These are phyloP conservation scores for Cornus kousa DNA, from an alignment of 148 eudicot genomes.

Conservation along the genomic window DNA sequence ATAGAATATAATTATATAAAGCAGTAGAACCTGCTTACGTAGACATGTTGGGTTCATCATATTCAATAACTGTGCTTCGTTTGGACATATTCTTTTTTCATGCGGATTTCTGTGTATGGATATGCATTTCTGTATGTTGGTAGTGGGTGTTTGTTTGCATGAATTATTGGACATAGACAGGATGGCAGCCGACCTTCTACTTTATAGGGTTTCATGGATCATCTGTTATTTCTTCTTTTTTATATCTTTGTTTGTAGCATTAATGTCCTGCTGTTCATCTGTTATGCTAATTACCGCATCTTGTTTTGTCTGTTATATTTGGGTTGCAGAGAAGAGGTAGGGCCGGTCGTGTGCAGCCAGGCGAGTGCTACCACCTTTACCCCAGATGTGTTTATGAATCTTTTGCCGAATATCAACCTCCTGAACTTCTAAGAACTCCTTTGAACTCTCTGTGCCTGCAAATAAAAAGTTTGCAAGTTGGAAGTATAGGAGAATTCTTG, in stretches of 20 bases:
- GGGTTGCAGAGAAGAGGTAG: conserved; percentile 84
- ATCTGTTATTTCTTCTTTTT: neutral
- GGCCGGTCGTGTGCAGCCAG: conserved; percentile 97
- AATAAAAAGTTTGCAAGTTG: conserved; percentile 89
- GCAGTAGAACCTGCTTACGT: neutral
- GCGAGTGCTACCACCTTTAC: conserved; percentile 92
- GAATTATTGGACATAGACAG: neutral
- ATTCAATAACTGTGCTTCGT: neutral
- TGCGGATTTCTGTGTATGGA: neutral
- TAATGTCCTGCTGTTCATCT: neutral
- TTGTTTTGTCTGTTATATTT: conserved; percentile 16
- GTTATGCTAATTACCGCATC: conserved; percentile 5
- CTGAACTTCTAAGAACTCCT: conserved; percentile 90
- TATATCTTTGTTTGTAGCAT: neutral
- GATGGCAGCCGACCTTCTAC: neutral
- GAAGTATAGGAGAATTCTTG: conserved; percentile 81
- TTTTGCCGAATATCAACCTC: conserved; percentile 90
- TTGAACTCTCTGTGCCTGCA: conserved; percentile 93
- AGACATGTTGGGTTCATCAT: neutral
- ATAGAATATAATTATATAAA: no score
- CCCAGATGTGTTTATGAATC: conserved; percentile 91
- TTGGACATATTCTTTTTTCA: neutral
- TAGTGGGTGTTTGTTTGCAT: neutral
- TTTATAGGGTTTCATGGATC: neutral
- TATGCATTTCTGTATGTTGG: neutral